These are phyloP conservation scores for Pyrus pyrifolia DNA, from an alignment of 306 rosid species.

Conservation along the genomic window DNA sequence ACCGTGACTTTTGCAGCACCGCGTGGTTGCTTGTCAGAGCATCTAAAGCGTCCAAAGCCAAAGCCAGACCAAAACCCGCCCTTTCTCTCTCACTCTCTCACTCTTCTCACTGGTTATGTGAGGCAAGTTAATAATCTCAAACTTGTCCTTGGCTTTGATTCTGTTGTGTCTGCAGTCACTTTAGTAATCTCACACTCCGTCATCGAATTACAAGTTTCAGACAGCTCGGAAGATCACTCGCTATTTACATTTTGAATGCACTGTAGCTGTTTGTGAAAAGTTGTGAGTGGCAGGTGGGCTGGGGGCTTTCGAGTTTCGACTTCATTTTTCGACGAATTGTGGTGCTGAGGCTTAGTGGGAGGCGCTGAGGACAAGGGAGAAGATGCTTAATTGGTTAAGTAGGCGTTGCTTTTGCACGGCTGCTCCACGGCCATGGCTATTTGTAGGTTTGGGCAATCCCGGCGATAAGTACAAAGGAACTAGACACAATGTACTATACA, in stretches of 20 bases:
- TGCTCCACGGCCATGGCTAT: conserved; percentile 66
- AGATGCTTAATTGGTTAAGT: conserved; percentile 40
- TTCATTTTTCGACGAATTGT: not conserved
- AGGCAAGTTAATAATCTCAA: not conserved
- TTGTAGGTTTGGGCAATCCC: conserved; percentile 85
- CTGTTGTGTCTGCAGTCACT: too few species aligned
- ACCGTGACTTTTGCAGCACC: not conserved
- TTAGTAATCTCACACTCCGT: not conserved
- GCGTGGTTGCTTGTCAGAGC: not conserved
- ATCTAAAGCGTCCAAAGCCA: not conserved
- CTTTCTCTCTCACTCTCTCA: not conserved
- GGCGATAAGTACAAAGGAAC: conserved; percentile 78
- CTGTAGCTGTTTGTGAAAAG: not conserved
- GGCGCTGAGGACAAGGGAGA: not conserved
- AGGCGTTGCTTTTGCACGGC: conserved; percentile 46
- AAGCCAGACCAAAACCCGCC: not conserved
- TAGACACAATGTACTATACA: conserved; percentile 60
- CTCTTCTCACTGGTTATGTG: not conserved
- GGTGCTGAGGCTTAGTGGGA: not conserved
- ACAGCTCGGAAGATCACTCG: too few species aligned
- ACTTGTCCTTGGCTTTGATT: not conserved
- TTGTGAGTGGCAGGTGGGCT: not conserved
- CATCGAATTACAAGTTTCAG: not conserved
- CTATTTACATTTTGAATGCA: not conserved
- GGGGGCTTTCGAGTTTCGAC: not conserved